Percentiles rank a stretch among this genome's conserved stretches.
These are phyloP conservation scores for Apiospora sp. DNA, from an alignment of 2,329 filamentous ascomycete species.

Conservation along the genomic window DNA sequence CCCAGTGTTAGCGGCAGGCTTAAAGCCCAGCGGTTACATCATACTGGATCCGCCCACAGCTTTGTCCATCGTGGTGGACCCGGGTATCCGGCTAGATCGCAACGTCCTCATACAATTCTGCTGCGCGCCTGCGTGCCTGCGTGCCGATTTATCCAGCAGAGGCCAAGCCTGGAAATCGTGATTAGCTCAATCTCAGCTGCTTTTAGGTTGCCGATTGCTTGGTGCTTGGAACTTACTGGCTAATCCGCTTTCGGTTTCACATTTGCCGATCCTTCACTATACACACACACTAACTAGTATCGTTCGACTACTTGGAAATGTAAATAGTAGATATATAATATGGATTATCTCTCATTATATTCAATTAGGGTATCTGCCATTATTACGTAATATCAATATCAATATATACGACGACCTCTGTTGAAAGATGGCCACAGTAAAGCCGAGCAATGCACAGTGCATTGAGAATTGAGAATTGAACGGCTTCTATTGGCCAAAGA, in stretches of 20 bases:
- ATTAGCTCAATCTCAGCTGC: background rate
- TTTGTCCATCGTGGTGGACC: background rate
- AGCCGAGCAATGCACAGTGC: background rate
- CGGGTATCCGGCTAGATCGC: constrained; percentile 1
- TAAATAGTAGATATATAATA: too few species aligned
- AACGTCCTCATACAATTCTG: background rate
- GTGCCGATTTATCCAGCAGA: constrained; percentile 13
- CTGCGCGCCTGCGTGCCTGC: background rate
- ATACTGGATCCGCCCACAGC: background rate
- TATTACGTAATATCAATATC: background rate
- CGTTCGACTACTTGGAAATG: background rate
- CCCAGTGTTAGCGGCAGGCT: constrained; percentile 19
- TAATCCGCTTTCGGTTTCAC: background rate
- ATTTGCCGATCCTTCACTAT: background rate
- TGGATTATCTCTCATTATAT: background rate
- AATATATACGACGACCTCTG: too few species aligned
- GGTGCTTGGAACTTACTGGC: background rate
- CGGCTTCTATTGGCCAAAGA: constrained; percentile 37
- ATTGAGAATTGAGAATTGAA: background rate
- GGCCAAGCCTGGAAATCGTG: background rate
- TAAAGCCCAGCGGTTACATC: background rate
- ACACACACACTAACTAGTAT: background rate
- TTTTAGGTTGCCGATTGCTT: background rate
- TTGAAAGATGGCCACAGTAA: background rate
- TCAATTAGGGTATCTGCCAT: too few species aligned